Evolutionary conservation across 2,329 filamentous ascomycete genomes (phyloP).

Genomic region (Tolypocladium tropicale): DNA sequence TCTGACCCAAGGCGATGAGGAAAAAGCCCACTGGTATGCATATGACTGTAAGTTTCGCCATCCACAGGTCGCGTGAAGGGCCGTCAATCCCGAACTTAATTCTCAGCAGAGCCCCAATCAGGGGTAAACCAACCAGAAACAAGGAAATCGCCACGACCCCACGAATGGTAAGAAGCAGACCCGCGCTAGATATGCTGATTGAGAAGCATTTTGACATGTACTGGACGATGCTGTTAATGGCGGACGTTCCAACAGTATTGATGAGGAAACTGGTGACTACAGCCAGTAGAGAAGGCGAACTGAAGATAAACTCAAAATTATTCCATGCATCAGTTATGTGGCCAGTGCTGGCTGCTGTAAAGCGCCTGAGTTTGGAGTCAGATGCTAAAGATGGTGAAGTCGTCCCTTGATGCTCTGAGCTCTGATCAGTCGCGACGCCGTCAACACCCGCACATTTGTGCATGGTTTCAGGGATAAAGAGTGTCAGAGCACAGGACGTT

Average conservation of each 20-base stretch:
- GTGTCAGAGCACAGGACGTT: not conserved
- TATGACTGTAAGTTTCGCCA: not conserved
- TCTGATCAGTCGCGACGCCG: not conserved
- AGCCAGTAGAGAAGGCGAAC: not conserved
- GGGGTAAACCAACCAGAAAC: not conserved
- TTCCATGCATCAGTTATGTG: not conserved
- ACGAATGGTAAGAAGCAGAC: not conserved
- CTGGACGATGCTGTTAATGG: not conserved
- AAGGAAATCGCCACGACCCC: not conserved
- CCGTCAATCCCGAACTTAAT: not conserved
- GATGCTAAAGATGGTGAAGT: not conserved
- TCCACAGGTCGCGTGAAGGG: not conserved
- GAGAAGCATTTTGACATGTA: not conserved
- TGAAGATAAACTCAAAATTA: not conserved
- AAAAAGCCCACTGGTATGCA: not conserved
- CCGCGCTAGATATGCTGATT: not conserved
- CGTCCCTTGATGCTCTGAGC: not conserved
- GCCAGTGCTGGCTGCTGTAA: not conserved
- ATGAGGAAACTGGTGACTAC: not conserved
- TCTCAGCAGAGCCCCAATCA: not conserved
- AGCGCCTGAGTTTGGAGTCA: not conserved
- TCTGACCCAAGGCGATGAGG: not conserved
- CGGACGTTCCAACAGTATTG: not conserved
- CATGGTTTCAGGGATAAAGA: not conserved
- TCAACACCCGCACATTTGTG: not conserved